Percentiles rank a stretch among this genome's conserved stretches.
Evolutionary conservation across 2,329 filamentous ascomycete species (phyloP).

Genomic region (Scolecobasidium constrictum): DNA sequence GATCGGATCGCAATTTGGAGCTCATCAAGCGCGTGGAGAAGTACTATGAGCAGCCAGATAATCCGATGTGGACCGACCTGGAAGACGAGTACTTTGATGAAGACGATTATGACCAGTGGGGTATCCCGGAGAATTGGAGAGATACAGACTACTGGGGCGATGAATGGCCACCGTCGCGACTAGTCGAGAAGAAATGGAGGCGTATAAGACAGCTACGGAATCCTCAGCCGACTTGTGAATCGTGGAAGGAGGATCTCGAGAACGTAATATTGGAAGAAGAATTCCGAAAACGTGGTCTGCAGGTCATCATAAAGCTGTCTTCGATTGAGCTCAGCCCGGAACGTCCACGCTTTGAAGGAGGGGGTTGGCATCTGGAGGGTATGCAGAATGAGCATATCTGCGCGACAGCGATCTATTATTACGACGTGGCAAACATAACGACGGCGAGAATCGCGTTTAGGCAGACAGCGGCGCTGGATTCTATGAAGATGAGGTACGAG

Average conservation of each 20-base stretch:
- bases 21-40: too few relatives aligned
- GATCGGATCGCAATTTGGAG: too few relatives aligned
- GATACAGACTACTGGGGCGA: too few relatives aligned
- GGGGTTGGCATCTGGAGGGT: constrained; percentile 37
- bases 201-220: not conserved
- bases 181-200: not conserved
- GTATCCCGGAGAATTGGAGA: too few relatives aligned
- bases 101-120: too few relatives aligned
- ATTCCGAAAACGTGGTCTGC: constrained; percentile 36
- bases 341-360: constrained; percentile 41
- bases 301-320: constrained; percentile 52
- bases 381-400: constrained; percentile 49
- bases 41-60: too few relatives aligned
- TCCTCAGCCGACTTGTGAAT: not conserved
- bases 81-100: too few relatives aligned
- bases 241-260: not conserved
- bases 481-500: constrained; percentile 6
- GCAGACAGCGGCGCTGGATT: constrained; percentile 1
- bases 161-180: constrained; percentile 9
- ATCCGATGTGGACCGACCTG: too few relatives aligned
- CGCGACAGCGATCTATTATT: constrained; percentile 51
- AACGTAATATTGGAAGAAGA: constrained; percentile 13
- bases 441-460: not conserved
- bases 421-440: constrained; percentile 15
- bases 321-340: constrained; percentile 46